These are phyloP conservation scores for Penicillium lagena DNA, from an alignment of 495 filamentous ascomycete species.

Conservation along the genomic window DNA sequence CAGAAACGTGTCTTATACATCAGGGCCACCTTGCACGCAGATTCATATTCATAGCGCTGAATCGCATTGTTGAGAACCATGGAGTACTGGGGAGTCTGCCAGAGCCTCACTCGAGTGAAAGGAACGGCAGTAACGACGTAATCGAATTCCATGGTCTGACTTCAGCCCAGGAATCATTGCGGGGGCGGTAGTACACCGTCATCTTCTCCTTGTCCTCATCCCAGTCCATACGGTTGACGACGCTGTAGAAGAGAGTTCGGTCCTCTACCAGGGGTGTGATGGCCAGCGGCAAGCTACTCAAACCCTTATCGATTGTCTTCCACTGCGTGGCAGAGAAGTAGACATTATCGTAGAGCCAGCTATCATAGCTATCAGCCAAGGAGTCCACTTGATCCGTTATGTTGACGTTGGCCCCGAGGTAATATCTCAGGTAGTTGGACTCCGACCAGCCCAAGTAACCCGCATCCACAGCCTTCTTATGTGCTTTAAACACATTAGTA, in stretches of 20 bases:
- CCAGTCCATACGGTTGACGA: no score
- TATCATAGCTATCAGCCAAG: no score
- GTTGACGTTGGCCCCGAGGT: conserved; percentile 15
- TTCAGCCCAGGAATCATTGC: no score
- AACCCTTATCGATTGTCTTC: conserved; percentile 59
- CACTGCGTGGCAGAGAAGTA: conserved; percentile 57
- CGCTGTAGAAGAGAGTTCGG: no score
- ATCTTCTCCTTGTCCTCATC: no score
- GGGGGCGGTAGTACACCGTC: no score
- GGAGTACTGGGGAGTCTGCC: conserved; percentile 20
- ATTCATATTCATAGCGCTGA: conserved; percentile 41
- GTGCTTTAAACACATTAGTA: conserved; percentile 14
- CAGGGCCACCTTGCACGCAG: conserved; percentile 59
- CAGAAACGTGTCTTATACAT: conserved; percentile 60
- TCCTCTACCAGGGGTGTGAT: conserved; percentile 54
- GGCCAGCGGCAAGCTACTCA: conserved; percentile 53
- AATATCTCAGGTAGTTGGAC: conserved; percentile 19
- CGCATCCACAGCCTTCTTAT: conserved; percentile 17
- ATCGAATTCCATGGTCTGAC: conserved; percentile 17
- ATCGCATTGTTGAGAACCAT: conserved; percentile 48
- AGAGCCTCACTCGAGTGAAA: conserved; percentile 23
- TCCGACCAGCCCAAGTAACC: conserved; percentile 22
- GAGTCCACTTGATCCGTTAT: conserved; percentile 3
- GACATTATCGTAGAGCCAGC: conserved; percentile 28
- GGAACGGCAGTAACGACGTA: conserved; percentile 24